A percentile compares a stretch with the other conserved stretches of the same genome.
Conservation (phyloP, 768 basidiomycete species). For the Leccinellum rugosiceps region DNA sequence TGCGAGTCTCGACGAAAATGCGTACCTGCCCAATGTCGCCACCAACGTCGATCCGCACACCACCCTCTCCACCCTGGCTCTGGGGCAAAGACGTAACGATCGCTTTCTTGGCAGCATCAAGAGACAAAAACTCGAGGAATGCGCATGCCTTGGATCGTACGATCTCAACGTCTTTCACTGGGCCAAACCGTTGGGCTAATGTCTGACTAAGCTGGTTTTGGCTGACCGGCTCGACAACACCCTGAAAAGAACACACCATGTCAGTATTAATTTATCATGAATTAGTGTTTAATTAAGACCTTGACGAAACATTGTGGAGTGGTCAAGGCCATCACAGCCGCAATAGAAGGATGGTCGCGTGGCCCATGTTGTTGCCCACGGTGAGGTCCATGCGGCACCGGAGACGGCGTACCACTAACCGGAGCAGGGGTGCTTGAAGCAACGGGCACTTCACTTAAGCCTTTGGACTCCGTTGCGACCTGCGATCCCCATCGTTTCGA, state of each 20-base stretch:
- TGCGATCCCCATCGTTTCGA: constrained; percentile 81
- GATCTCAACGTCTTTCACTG: constrained; percentile 85
- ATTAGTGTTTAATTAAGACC: constrained; percentile 39
- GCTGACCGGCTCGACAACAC: constrained; percentile 67
- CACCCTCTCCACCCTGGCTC: constrained; percentile 82
- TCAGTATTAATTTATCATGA: background rate
- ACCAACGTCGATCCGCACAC: constrained; percentile 71
- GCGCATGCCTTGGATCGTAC: constrained; percentile 88
- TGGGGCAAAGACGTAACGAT: constrained; percentile 69
- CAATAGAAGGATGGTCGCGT: constrained; percentile 41
- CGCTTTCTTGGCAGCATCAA: constrained; percentile 83
- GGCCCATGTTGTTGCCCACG: constrained; percentile 36
- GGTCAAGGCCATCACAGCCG: constrained; percentile 60
- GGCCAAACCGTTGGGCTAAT: constrained; percentile 67
- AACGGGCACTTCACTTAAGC: constrained; percentile 62
- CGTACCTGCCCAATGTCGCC: constrained; percentile 49
- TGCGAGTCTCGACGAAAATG: constrained; percentile 83
- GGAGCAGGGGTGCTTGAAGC: constrained; percentile 40
- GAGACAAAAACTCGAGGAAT: constrained; percentile 80
- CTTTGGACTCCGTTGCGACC: constrained; percentile 74
- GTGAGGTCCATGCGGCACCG: constrained; percentile 32
- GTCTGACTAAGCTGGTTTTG: constrained; percentile 45
- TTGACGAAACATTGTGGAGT: constrained; percentile 91
- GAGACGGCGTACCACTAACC: constrained; percentile 36
- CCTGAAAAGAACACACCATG: constrained; percentile 37